Conservation (phyloP, 495 filamentous ascomycete genomes). For the Penicillium dipodomyicola region DNA sequence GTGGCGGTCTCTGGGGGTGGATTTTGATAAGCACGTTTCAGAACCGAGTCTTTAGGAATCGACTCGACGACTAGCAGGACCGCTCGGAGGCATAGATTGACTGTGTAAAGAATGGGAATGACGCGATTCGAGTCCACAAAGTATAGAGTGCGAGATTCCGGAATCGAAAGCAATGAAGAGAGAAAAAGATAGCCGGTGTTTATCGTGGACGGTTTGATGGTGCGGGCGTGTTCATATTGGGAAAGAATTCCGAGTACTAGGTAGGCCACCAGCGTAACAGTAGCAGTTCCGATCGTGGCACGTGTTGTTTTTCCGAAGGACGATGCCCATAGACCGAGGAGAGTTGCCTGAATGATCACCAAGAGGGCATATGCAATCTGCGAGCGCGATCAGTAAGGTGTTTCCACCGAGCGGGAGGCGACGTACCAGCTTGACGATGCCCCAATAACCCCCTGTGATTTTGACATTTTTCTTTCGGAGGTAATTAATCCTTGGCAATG, state of each 20-base stretch:
- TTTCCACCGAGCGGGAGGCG: not conserved
- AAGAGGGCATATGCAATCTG: conserved; percentile 35
- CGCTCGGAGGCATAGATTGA: conserved; percentile 16
- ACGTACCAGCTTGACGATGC: conserved; percentile 37
- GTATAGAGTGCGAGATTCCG: conserved; percentile 39
- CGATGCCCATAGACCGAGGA: conserved; percentile 39
- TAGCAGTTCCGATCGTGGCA: conserved; percentile 20
- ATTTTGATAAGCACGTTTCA: conserved; percentile 34
- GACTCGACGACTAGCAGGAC: conserved; percentile 42
- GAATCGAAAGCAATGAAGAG: conserved; percentile 39
- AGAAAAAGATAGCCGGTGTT: conserved; percentile 37
- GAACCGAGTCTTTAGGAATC: conserved; percentile 37
- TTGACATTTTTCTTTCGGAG: conserved; percentile 35
- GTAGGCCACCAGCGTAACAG: conserved; percentile 28
- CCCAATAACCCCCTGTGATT: conserved; percentile 26
- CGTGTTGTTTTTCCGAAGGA: conserved; percentile 15
- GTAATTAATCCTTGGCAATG: conserved; percentile 34
- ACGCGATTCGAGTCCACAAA: conserved; percentile 18
- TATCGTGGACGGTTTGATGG: conserved; percentile 37
- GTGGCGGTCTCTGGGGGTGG: conserved; percentile 49
- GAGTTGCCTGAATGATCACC: conserved; percentile 32
- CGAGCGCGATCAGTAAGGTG: conserved; percentile 1
- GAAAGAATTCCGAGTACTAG: conserved; percentile 28
- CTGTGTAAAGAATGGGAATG: conserved; percentile 40
- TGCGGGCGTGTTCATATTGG: conserved; percentile 37